These are phyloP conservation scores for Metschnikowia hibisci DNA, from an alignment of 805 yeast genomes.

Conservation along the genomic window DNA sequence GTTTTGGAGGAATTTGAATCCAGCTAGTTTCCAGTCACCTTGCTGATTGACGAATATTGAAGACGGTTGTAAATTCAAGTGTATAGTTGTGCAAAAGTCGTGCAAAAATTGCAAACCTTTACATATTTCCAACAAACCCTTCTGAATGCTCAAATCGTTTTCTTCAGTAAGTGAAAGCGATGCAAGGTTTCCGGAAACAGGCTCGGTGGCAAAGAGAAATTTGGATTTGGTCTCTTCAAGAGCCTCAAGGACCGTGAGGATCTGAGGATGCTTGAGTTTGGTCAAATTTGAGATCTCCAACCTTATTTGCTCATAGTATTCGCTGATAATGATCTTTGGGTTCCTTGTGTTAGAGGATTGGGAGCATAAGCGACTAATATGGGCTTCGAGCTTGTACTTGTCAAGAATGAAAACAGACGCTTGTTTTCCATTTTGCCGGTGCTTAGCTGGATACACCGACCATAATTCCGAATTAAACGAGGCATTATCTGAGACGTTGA, in stretches of 20 bases:
- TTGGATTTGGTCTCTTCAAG: slow-evolving; percentile 80
- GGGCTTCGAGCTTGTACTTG: slow-evolving; percentile 66
- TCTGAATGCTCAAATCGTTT: slow-evolving; percentile 70
- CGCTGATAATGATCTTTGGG: slow-evolving; percentile 52
- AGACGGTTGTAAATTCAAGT: slow-evolving; percentile 73
- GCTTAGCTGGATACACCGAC: slow-evolving; percentile 82
- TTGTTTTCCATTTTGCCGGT: slow-evolving; percentile 51
- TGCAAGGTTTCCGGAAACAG: slow-evolving; percentile 54
- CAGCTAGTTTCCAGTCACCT: slow-evolving; percentile 92
- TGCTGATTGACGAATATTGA: slow-evolving; percentile 73
- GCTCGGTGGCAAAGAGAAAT: slow-evolving; percentile 81
- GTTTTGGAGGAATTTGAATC: slow-evolving; percentile 51
- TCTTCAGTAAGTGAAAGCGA: slow-evolving; percentile 35
- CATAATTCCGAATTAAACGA: slow-evolving; percentile 76
- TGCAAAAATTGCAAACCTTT: slow-evolving; percentile 83
- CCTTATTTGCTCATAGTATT: slow-evolving; percentile 61
- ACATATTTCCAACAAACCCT: slow-evolving; percentile 76
- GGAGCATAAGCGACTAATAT: slow-evolving; percentile 38
- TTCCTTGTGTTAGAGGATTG: slow-evolving; percentile 32
- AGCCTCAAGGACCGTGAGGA: slow-evolving; percentile 80
- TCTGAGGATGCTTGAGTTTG: slow-evolving; percentile 84
- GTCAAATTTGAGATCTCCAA: slow-evolving; percentile 69
- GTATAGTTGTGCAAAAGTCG: slow-evolving; percentile 67
- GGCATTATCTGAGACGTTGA: slow-evolving; percentile 67
- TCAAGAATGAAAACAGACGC: slow-evolving; percentile 87